A percentile compares a stretch with the other conserved stretches of the same genome.
Evolutionary conservation across 2,329 filamentous ascomycete species (phyloP).

Genomic region (Cladosporium sp.): DNA sequence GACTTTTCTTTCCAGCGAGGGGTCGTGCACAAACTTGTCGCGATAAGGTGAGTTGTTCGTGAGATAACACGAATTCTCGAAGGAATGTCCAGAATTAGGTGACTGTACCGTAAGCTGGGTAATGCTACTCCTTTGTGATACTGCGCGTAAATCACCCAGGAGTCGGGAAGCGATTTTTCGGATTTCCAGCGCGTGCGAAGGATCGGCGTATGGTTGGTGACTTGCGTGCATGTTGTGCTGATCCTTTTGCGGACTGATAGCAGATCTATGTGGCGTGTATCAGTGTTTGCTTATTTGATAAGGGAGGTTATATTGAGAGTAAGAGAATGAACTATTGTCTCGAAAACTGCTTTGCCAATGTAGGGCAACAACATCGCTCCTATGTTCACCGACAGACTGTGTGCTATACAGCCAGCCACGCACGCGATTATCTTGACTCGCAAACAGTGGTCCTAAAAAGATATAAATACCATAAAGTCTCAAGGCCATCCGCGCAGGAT

Average conservation of each 20-base stretch:
- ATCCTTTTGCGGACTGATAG: background rate
- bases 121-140: background rate
- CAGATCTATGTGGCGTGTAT: background rate
- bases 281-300: background rate
- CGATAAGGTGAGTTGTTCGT: background rate
- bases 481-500: background rate
- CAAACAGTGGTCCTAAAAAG: background rate
- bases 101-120: background rate
- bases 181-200: background rate
- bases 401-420: too few relatives aligned
- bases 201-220: too few relatives aligned
- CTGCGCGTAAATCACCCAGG: background rate
- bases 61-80: background rate
- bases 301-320: background rate
- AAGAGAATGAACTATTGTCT: background rate
- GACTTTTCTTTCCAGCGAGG: background rate
- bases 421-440: background rate
- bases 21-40: background rate
- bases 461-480: background rate
- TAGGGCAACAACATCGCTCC: background rate
- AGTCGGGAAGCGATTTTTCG: background rate
- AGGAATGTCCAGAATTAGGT: background rate
- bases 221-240: background rate
- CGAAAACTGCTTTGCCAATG: background rate
- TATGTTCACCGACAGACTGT: background rate